A percentile compares a stretch with the other conserved stretches of the same genome.
phyloP scores from a whole-genome alignment of 345 rosid species.

The Carallia pectinifolia region DNA sequence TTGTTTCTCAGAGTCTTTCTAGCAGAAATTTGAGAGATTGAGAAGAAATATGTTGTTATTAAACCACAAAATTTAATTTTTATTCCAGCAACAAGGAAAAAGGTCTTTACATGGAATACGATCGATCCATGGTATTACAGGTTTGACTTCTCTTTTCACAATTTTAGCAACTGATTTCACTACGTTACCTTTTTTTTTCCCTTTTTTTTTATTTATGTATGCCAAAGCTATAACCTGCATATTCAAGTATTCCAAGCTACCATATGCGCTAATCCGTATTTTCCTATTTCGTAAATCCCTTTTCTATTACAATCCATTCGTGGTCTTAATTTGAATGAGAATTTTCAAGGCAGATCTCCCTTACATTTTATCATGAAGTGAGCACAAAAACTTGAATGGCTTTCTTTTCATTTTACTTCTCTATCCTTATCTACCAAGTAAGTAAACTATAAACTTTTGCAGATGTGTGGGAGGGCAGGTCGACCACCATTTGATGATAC shows the following conservation, averaged over 20 bases:
- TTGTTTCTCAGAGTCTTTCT: conserved; percentile 6
- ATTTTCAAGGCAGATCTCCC: too few species aligned
- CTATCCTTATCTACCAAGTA: background rate
- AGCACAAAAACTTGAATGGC: too few species aligned
- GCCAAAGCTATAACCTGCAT: background rate
- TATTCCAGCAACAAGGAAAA: conserved; percentile 84
- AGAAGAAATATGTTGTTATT: conserved; percentile 12
- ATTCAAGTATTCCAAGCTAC: background rate
- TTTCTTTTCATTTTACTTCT: background rate
- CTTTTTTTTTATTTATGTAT: too few species aligned
- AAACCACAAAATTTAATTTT: conserved; percentile 20
- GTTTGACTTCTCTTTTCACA: conserved; percentile 30
- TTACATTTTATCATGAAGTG: too few species aligned
- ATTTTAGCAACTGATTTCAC: background rate
- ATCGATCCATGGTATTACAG: conserved; percentile 86
- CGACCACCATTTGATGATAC: conserved; percentile 98
- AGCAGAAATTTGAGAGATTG: conserved; percentile 5
- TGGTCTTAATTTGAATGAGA: too few species aligned
- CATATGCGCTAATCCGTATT: too few species aligned
- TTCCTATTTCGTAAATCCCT: too few species aligned
- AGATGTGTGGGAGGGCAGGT: conserved; percentile 99
- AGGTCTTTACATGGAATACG: conserved; percentile 90
- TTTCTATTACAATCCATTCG: too few species aligned
- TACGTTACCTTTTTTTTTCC: too few species aligned
- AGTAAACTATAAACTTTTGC: conserved; percentile 10